Base-by-base conservation (phyloP, 2,329 filamentous ascomycete genomes). In the Colletotrichum tabaci region DNA sequence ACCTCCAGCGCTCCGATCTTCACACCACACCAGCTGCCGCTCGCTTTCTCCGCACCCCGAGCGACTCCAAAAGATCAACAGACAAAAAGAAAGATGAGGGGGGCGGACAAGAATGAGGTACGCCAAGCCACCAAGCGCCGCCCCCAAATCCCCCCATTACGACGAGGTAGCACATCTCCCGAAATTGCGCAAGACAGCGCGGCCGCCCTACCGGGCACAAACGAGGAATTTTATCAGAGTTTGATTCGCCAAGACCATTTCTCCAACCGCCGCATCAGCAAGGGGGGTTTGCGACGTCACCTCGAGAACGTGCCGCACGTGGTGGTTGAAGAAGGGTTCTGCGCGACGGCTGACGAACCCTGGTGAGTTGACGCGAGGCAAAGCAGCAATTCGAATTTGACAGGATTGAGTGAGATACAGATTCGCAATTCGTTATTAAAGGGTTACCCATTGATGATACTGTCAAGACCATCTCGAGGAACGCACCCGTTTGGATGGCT, bases 261-360 rank as follows among this genome's bases (percentile, higher is more conserved):
- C 21, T 26, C 47, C 35, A 50, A 30, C 30, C 49, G 61, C 61
- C 49, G 61, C 61, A 44, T 52, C 35, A 10, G 23, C 49, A n/a
- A 55, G 61, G 49, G 47, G 61, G 49, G 47, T 55, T n/a, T n/a
- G n/a, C 49, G 38, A 63, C 49, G 38, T 63, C 49, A 53, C 47
- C 6, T 26, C 35, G 3, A 35, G 8, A 30, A 35, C 30, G 30
- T 9, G 30, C 30, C 3, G 44, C 44, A 21, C n/a, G 26, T 18
- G 6, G 26, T 18, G 10, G 46, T 21, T 10, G 13, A 6, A 12
- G 7, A 2, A 42, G 9, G 15, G 3, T 16, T n/a, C 15, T 35
- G 10, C 44, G 35, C 12, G 10, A 12, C 18, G 10, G 18, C 12
- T 18, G 4, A 12, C 9, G 30, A 30, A 13, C 2, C 15, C 26